Percentiles rank a stretch among this genome's conserved stretches.
These are phyloP conservation scores for Colletotrichum aenigma DNA, from an alignment of 2,329 filamentous ascomycete genomes.

Conservation along the genomic window DNA sequence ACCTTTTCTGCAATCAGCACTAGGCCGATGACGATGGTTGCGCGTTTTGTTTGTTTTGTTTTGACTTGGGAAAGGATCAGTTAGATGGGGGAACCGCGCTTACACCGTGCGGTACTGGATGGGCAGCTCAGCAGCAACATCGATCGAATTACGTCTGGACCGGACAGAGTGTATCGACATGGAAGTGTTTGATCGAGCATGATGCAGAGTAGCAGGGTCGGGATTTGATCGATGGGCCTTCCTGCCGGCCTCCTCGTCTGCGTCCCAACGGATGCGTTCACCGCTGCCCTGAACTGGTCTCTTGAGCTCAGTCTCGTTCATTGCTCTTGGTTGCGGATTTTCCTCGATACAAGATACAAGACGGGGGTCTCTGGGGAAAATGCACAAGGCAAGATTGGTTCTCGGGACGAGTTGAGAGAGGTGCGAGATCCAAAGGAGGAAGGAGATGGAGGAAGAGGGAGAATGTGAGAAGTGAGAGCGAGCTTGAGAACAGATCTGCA, in stretches of 20 bases:
- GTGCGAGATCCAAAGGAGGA: background rate
- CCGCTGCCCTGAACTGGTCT: slow-evolving; percentile 7
- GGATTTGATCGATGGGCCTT: slow-evolving; percentile 7
- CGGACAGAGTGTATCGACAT: slow-evolving; percentile 45
- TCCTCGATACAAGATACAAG: background rate
- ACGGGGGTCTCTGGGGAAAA: too few species aligned
- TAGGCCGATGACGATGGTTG: background rate
- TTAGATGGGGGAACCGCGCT: slow-evolving; percentile 24
- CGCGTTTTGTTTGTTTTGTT: background rate
- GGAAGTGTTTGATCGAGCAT: slow-evolving; percentile 36
- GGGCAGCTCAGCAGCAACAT: slow-evolving; percentile 48
- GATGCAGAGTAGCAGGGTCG: slow-evolving; percentile 22
- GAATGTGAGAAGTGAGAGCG: background rate
- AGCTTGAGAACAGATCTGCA: background rate
- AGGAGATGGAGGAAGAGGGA: background rate
- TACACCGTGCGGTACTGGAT: slow-evolving; percentile 61
- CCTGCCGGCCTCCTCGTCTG: slow-evolving; percentile 34
- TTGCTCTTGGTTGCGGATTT: background rate
- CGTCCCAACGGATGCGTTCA: slow-evolving; percentile 40
- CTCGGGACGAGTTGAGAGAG: background rate
- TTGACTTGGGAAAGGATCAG: background rate
- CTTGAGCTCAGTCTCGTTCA: slow-evolving; percentile 31
- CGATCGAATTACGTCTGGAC: slow-evolving; percentile 39
- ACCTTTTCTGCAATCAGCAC: slow-evolving; percentile 8
- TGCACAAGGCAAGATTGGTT: background rate